Percentiles rank a stretch among this genome's conserved stretches.
Evolutionary conservation across 192 early-diverging fungal genomes (phyloP).

Genomic region (Backusella australiensis): DNA sequence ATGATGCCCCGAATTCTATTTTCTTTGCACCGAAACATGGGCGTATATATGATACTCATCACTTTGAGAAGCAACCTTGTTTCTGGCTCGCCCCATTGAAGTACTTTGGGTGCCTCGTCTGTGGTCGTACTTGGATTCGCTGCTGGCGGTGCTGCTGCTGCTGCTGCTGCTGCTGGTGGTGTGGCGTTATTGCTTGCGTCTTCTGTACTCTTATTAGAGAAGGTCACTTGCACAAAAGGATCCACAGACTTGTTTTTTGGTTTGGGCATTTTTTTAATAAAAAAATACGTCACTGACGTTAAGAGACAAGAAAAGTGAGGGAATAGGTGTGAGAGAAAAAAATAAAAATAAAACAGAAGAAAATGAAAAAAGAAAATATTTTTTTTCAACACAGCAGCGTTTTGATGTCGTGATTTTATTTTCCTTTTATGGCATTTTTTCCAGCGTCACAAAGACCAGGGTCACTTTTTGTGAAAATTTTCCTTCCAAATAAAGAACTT

Average conservation of each 20-base stretch:
- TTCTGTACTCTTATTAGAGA: not conserved
- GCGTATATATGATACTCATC: not conserved
- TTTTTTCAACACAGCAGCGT: not conserved
- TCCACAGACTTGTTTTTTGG: not conserved
- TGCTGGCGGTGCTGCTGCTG: not conserved
- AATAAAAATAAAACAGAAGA: not conserved
- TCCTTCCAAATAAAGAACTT: not conserved
- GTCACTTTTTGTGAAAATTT: not conserved
- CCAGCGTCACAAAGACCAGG: not conserved
- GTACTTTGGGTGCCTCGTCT: not conserved
- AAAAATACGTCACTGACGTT: not conserved
- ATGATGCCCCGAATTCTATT: not conserved
- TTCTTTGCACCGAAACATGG: not conserved
- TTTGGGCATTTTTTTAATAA: not conserved
- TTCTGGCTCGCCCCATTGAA: not conserved
- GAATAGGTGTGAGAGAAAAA: not conserved
- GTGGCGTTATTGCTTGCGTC: not conserved
- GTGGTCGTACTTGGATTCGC: not conserved
- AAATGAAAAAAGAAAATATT: not conserved
- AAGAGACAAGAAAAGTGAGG: not conserved
- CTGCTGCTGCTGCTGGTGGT: too few species aligned
- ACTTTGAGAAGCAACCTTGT: not conserved
- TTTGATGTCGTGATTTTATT: not conserved
- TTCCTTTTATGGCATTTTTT: not conserved
- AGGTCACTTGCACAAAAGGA: not conserved